phyloP scores from a whole-genome alignment of 2,329 filamentous ascomycete species.

The Myriosclerotinia scirpicola region DNA sequence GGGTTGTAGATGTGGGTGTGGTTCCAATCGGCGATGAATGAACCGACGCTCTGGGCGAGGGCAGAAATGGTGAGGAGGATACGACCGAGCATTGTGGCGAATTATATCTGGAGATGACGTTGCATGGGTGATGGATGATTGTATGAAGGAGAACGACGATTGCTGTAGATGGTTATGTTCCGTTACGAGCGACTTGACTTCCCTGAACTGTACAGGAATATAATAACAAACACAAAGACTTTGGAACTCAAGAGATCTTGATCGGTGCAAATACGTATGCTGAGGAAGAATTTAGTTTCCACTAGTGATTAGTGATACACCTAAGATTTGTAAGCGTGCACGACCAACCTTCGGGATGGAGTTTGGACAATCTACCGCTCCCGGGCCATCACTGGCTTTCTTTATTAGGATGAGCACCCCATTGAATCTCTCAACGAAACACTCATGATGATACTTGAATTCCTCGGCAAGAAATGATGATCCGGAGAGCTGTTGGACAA shows the following conservation, averaged over 20 bases:
- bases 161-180: background rate
- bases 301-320: background rate
- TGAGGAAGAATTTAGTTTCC: background rate
- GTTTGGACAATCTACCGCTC: background rate
- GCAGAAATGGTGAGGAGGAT: constrained; percentile 32
- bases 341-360: background rate
- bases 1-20: constrained; percentile 51
- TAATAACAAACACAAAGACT: background rate
- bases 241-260: background rate
- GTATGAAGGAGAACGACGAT: background rate
- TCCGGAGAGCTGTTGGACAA: background rate
- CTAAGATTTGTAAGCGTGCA: background rate
- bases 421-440: background rate
- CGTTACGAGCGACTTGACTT: background rate
- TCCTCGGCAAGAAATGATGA: background rate
- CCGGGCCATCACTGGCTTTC: background rate
- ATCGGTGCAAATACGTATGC: background rate
- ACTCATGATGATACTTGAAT: background rate
- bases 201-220: too few species aligned
- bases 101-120: background rate
- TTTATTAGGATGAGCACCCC: background rate
- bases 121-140: background rate
- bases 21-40: constrained; percentile 43
- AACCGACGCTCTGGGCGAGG: constrained; percentile 30
- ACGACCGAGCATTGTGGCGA: constrained; percentile 28